Evolutionary conservation across 306 rosid genomes (phyloP).

Genomic region (Cajanus cajan): DNA sequence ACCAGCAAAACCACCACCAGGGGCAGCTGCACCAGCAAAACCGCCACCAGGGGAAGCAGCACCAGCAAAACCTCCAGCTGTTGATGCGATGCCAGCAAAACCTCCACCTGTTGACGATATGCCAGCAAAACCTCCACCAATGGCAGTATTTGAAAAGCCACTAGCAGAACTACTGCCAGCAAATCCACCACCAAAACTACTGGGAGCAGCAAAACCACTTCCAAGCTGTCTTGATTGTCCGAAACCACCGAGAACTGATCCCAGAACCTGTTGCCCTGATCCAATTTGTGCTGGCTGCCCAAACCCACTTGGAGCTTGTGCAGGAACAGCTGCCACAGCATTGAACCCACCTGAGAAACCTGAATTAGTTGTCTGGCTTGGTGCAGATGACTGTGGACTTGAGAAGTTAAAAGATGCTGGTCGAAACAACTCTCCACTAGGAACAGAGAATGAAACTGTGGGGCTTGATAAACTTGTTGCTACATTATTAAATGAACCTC

Average conservation of each 20-base stretch:
- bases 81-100: conserved; percentile 44
- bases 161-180: conserved; percentile 41
- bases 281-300: conserved; percentile 78
- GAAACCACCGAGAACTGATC: conserved; percentile 84
- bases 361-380: conserved; percentile 53
- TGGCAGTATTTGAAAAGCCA: conserved; percentile 51
- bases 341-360: conserved; percentile 63
- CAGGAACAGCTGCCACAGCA: conserved; percentile 42
- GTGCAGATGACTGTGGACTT: conserved; percentile 49
- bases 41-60: conserved; percentile 36
- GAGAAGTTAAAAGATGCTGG: conserved; percentile 84
- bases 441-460: conserved; percentile 47
- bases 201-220: conserved; percentile 55
- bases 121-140: conserved; percentile 53
- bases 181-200: conserved; percentile 60
- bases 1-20: conserved; percentile 10
- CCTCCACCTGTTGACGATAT: conserved; percentile 45
- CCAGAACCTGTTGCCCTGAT: conserved; percentile 83
- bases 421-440: conserved; percentile 71
- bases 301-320: conserved; percentile 57
- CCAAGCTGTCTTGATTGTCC: conserved; percentile 97
- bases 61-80: conserved; percentile 35
- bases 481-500: conserved; percentile 61
- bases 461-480: conserved; percentile 41
- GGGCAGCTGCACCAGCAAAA: conserved; percentile 35